phyloP scores from a whole-genome alignment of 2,329 filamentous ascomycete genomes.

The Dothiorella sarmentorum region DNA sequence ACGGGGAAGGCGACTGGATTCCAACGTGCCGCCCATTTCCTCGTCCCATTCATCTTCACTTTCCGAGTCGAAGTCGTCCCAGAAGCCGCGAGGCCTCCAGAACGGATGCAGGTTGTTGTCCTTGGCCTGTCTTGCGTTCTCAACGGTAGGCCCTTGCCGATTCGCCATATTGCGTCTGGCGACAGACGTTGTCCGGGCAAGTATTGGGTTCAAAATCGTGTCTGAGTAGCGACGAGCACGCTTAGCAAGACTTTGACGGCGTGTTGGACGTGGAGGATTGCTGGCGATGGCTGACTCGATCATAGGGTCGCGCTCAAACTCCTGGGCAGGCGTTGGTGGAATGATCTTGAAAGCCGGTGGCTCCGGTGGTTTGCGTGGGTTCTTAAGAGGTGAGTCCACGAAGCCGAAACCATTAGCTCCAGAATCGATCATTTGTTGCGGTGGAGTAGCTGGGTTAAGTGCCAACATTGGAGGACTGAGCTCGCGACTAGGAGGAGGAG shows the following conservation, averaged over 20 bases:
- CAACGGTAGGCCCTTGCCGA: conserved; percentile 23
- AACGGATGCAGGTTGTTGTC: conserved; percentile 56
- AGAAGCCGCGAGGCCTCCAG: conserved; percentile 62
- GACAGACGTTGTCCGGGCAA: conserved; percentile 25
- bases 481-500: not conserved
- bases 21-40: conserved; percentile 11
- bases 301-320: conserved; percentile 41
- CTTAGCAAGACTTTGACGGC: conserved; percentile 41
- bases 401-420: conserved; percentile 20
- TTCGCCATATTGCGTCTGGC: conserved; percentile 16
- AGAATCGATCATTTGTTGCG: conserved; percentile 28
- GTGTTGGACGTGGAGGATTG: conserved; percentile 30
- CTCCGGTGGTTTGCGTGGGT: conserved; percentile 56
- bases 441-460: conserved; percentile 34
- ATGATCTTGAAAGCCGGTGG: conserved; percentile 56
- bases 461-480: conserved; percentile 29
- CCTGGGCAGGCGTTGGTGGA: conserved; percentile 51
- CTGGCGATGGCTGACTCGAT: conserved; percentile 14
- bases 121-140: conserved; percentile 25
- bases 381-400: conserved; percentile 57
- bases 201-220: conserved; percentile 41
- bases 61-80: conserved; percentile 52
- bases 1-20: conserved; percentile 31
- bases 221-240: conserved; percentile 46
- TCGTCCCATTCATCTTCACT: conserved; percentile 36